These are phyloP conservation scores for Aspergillus fischeri DNA, from an alignment of 2,329 filamentous ascomycete species.

Conservation along the genomic window DNA sequence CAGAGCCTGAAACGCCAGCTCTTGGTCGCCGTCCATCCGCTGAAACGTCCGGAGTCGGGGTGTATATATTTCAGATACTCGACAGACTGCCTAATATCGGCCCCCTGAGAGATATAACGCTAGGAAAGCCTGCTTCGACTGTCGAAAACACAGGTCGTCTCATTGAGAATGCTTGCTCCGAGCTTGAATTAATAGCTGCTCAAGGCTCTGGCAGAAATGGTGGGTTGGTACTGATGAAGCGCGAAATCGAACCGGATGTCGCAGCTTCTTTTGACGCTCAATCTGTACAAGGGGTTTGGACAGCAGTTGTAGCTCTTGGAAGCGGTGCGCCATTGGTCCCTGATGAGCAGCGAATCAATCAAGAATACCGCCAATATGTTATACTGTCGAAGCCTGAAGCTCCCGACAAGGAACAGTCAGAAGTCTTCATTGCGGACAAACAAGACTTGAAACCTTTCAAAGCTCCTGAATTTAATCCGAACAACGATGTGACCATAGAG, in stretches of 20 bases:
- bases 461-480: constrained; percentile 86
- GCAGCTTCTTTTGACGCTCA: constrained; percentile 68
- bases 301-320: constrained; percentile 55
- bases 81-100: constrained; percentile 74
- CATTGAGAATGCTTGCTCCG: constrained; percentile 33
- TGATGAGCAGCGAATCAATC: constrained; percentile 52
- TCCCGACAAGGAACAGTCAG: constrained; percentile 68
- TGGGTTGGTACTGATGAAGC: constrained; percentile 72
- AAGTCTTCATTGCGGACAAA: constrained; percentile 71
- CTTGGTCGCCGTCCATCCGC: constrained; percentile 13
- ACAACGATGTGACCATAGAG: constrained; percentile 80
- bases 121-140: constrained; percentile 55
- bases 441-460: constrained; percentile 70
- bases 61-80: constrained; percentile 70
- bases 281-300: constrained; percentile 75
- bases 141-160: constrained; percentile 45
- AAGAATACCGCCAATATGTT: constrained; percentile 65
- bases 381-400: constrained; percentile 69
- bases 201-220: constrained; percentile 55
- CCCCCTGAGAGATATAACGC: constrained; percentile 69
- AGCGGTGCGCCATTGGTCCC: constrained; percentile 44
- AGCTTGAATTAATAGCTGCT: constrained; percentile 52
- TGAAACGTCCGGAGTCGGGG: constrained; percentile 36
- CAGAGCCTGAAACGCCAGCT: constrained; percentile 21
- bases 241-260: constrained; percentile 69